Evolutionary conservation across 176 grass and related monocot species (phyloP), one percentile per base, ranked within the genome.

Genomic region (Oryza coarctata): DNA sequence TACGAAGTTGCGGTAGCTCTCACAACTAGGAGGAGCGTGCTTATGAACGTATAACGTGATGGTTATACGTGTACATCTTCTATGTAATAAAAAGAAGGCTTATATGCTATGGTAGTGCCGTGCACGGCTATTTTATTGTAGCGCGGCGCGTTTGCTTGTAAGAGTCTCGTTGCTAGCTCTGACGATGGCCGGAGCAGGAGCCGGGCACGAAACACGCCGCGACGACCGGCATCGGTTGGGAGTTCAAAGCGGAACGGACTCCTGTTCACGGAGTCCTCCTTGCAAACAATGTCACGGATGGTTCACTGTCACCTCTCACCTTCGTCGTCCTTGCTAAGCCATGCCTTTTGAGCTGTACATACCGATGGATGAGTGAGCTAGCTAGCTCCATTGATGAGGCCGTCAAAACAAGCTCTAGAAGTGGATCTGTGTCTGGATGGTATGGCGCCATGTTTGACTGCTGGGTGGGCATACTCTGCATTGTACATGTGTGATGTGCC

Each of bases 311-410:
- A 14, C n/a, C 38, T 39, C 38, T 11, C 38, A 39, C n/a, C 57
- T 10, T 28, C 34, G 36, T n/a, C 77, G 3, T 12, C 52, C 12
- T 12, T 14, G n/a, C 7, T 34, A 34, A 28, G 47, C 29, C 35
- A 41, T 55, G 50, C 50, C 50, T 35, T 63, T 20, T 20, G 75
- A 41, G 49, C 67, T 58, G 29, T 35, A 17, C 15, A 2, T 6
- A 12, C 2, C 3, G 17, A 22, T 55, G 38, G 10, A 11, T 39
- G 38, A 11, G 9, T 11, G 18, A 55, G 45, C 4, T 6, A 50
- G 6, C 18, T 55, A 50, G 47, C 49, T 57, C 15, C 34, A 71
- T 71, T 81, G 34, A 81, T 70, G 14, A 50, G 63, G 30, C 77
- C 12, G 44, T 8, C 76, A 6, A 25, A 25, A 60, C 13, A 13